These are phyloP conservation scores for Jamesozyma hellenica DNA, from an alignment of 805 yeast species.

Conservation along the genomic window DNA sequence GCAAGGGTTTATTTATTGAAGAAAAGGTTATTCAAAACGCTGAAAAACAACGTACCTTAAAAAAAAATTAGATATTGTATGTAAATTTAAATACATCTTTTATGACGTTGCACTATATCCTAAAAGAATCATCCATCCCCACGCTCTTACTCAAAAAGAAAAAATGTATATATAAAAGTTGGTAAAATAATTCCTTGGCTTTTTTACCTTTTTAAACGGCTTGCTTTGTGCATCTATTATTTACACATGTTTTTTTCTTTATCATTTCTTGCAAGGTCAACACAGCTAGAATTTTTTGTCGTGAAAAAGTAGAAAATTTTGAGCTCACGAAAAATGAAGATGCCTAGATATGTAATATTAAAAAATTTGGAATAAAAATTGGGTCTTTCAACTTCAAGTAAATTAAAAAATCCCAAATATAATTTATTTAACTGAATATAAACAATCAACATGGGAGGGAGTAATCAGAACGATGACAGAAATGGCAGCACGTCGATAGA, in stretches of 20 bases:
- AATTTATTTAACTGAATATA: no score
- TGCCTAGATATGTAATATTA: neutral
- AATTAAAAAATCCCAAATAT: no score
- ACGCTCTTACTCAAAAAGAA: no score
- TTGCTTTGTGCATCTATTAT: no score
- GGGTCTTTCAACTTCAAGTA: no score
- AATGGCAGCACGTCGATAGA: constrained; percentile 14
- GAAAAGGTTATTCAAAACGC: constrained; percentile 87
- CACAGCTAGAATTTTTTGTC: neutral
- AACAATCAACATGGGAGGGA: constrained; percentile 1
- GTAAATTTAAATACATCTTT: no score
- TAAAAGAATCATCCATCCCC: no score
- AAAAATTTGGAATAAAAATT: neutral
- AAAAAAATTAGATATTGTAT: constrained; percentile 51
- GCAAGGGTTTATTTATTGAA: constrained; percentile 84
- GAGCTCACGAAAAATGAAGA: neutral
- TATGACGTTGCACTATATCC: no score
- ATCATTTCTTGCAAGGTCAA: neutral
- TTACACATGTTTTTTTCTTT: no score
- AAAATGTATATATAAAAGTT: no score
- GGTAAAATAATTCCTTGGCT: no score
- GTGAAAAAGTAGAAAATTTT: neutral
- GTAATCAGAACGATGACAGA: neutral
- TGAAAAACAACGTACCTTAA: constrained; percentile 85
- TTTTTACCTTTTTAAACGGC: no score